Base-by-base conservation (phyloP, 2,329 filamentous ascomycete species). In the Myriosclerotinia scirpicola region DNA sequence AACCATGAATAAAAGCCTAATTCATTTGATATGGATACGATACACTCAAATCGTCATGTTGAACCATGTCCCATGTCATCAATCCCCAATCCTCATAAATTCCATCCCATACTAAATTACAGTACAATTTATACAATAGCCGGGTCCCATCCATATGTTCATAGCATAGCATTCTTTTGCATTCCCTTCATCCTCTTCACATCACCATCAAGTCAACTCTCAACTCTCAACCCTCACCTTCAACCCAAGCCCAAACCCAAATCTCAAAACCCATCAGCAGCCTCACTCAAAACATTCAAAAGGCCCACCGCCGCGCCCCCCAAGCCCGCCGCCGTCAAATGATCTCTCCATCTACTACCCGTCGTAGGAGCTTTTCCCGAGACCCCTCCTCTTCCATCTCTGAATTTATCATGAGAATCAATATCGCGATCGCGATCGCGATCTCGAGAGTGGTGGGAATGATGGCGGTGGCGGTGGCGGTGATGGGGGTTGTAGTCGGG, bases 231-330 rank as follows among this genome's bases (percentile, higher is more conserved):
- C 44, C n/a, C 44, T n/a, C 30, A 5, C 30, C 30, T 4, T n/a
- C 20, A n/a, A 42, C 11, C 40, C 40, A 42, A 40, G 3, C 14
- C 30, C 48, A 3, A 34, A 34, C 30, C 30, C 30, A 59, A 40
- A 40, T 7, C 20, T 50, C 6, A 67, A 40, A 75, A 55, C 1
- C 69, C 75, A 56, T 72, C 73, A 8, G 84, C 85, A 36, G 85
- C 85, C 73, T 88, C 85, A 5, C 83, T 81, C 42, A 88, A 76
- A 1, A 87, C 84, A 64, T 82, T 83, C 55, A 88, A 72, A 68
- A 88, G 75, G 64, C 84, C 86, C 3, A 82, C 85, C 0, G 86
- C 85, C 0, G 85, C 85, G 12, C 86, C 84, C 5, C 86, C 86
- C 40, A 89, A 83, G 1, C 86, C 83, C 6, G 85, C 86, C 0